phyloP scores from a whole-genome alignment of 2,329 filamentous ascomycete species.

The Colletotrichum sublineola region DNA sequence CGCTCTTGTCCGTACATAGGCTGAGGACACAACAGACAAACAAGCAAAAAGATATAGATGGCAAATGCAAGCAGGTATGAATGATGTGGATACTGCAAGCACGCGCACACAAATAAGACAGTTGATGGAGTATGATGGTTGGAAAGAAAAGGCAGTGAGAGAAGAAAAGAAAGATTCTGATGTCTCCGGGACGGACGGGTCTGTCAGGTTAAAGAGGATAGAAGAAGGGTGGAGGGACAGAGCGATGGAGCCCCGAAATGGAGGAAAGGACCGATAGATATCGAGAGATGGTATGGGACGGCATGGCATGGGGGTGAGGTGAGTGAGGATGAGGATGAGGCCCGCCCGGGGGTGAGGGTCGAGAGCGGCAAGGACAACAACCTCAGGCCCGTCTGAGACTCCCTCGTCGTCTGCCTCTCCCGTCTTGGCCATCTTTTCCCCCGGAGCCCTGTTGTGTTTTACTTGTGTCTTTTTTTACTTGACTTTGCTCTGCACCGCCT shows the following conservation, averaged over 20 bases:
- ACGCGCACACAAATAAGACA: background rate
- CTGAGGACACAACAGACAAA: background rate
- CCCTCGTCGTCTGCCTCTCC: constrained; percentile 3
- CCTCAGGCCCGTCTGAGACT: constrained; percentile 15
- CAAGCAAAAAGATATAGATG: background rate
- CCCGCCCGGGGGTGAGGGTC: constrained; percentile 5
- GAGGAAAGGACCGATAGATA: constrained; percentile 42
- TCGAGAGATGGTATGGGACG: constrained; percentile 24
- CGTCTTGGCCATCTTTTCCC: background rate
- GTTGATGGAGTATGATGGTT: background rate
- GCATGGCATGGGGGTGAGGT: constrained; percentile 22
- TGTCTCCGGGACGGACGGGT: constrained; percentile 25
- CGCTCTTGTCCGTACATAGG: background rate
- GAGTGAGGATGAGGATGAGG: constrained; percentile 22
- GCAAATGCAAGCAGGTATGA: background rate
- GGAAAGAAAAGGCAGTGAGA: background rate
- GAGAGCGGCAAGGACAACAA: constrained; percentile 7
- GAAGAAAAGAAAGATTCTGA: constrained; percentile 19
- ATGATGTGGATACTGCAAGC: background rate
- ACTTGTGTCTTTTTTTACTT: background rate
- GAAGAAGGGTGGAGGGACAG: constrained; percentile 35
- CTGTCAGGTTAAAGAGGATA: constrained; percentile 32
- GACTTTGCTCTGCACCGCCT: background rate
- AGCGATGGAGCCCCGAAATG: constrained; percentile 36
- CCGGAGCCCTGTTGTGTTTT: constrained; percentile 3